Base-by-base conservation (phyloP, 1,284 basidiomycete genomes). In the Leccinum cinnamomeum region DNA sequence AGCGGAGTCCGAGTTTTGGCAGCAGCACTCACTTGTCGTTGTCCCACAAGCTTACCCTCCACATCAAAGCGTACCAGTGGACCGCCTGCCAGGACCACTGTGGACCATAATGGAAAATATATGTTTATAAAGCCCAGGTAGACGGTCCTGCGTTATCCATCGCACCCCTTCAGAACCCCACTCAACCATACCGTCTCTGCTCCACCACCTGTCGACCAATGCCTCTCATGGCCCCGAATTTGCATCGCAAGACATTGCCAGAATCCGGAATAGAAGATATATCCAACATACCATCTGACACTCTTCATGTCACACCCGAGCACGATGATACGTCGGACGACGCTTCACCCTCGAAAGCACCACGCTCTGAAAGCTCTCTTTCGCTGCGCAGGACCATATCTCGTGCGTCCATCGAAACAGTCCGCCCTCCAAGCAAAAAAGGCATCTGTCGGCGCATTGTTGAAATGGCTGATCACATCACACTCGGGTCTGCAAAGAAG, bases 401-500 rank as follows among this genome's bases (percentile, higher is more conserved):
- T 4, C 54, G 14, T 54, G 59, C 65, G 7, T 72, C 67, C 20
- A 41, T 71, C 54, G 62, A 68, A 8, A 72, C 67, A 0, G 20
- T 69, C 20, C 44, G 57, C 14, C 58, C 63, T 30, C 20, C 61
- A 30, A 55, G 46, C 2, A 18, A 1, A 6, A 68, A 60, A 50
- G 67, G 67, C 16, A 6, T 70, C 20, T 66, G 70, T 55, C 64
- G 60, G n/a, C 53, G 62, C 60, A 69, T 72, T 50, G n/a, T 18
- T 8, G 61, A 70, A 3, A 69, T 65, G 7, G 60, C 65, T 2
- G 59, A 67, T 7, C 44, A 35, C 37, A 16, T 62, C 41, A 67
- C 62, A 53, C 48, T 37, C 1, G 63, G 56, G n/a, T 23, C 58
- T 4, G 2, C 23, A 18, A 70, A 58, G 37, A 65, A n/a, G 41